Conservation (phyloP, 345 rosid genomes). For the Camelina hispida region DNA sequence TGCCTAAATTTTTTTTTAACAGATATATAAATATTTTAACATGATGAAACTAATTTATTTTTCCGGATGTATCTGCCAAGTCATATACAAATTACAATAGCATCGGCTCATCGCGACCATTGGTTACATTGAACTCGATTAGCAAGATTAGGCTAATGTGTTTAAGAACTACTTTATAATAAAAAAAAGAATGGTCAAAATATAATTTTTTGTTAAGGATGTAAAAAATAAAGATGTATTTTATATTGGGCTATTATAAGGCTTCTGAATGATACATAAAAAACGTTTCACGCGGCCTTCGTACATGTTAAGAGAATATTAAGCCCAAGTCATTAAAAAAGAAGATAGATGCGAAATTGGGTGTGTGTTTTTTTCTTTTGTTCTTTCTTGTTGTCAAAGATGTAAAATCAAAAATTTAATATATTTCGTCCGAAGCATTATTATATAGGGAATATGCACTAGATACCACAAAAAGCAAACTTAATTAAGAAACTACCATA, state of each 20-base stretch:
- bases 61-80: background rate
- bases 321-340: background rate
- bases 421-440: background rate
- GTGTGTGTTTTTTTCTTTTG: background rate
- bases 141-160: background rate
- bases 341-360: background rate
- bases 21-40: no score
- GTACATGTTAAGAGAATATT: background rate
- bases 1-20: no score
- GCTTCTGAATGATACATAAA: background rate
- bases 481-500: no score
- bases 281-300: background rate
- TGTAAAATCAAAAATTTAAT: background rate
- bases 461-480: no score
- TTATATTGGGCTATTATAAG: constrained; percentile 12
- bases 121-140: background rate
- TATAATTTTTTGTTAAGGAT: no score
- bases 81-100: background rate
- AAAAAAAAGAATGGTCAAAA: no score
- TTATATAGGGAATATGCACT: no score
- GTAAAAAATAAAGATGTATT: background rate
- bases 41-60: background rate
- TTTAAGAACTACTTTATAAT: background rate
- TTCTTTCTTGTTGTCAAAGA: background rate
- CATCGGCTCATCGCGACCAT: background rate